Evolutionary conservation across 495 filamentous ascomycete species (phyloP), one percentile per base, ranked within the genome.

Genomic region (Chaetomium cochliodes): DNA sequence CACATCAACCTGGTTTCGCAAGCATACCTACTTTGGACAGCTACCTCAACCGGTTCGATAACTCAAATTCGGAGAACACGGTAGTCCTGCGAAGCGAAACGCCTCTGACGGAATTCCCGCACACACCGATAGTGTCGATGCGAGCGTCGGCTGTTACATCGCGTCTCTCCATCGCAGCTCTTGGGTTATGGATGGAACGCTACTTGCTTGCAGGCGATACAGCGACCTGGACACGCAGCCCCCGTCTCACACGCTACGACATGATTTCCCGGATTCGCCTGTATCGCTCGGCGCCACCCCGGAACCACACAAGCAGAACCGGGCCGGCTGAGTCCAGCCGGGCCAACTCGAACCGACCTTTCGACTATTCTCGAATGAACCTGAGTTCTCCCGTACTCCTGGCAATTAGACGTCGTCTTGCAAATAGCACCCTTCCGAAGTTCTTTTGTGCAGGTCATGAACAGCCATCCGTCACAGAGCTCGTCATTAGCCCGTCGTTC

Each of bases 171-270:
- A 72, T 73, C 72, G 62, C 69, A 65, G 67, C 41, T 68, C 47
- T 64, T 63, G 71, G 69, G 71, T 59, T 63, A 56, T 62, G 64
- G 65, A 72, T 74, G 72, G 66, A 72, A 73, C 71, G 64, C 67
- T 71, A 15, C 53, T 30, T 26, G 28, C 41, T 50, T 53, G 47
- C 59, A 62, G 59, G 59, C 20, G 20, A 28, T 16, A 53, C 46
- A 52, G 59, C 26, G 49, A 33, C 25, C 26, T 12, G 18, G 26
- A 26, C 13, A 28, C 47, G 28, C 49, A 42, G n/a, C 30, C 6
- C 26, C 47, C 41, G 22, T 52, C 33, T 18, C 47, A 39, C 47
- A n/a, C 46, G 22, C 26, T 51, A 50, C 58, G 33, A 41, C 25
- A 28, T 46, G 9, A 9, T 28, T 20, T 52, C 5, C 15, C 49